A percentile compares a stretch with the other conserved stretches of the same genome.
Evolutionary conservation across 306 rosid genomes (phyloP).

Genomic region (Carpinus fangiana): DNA sequence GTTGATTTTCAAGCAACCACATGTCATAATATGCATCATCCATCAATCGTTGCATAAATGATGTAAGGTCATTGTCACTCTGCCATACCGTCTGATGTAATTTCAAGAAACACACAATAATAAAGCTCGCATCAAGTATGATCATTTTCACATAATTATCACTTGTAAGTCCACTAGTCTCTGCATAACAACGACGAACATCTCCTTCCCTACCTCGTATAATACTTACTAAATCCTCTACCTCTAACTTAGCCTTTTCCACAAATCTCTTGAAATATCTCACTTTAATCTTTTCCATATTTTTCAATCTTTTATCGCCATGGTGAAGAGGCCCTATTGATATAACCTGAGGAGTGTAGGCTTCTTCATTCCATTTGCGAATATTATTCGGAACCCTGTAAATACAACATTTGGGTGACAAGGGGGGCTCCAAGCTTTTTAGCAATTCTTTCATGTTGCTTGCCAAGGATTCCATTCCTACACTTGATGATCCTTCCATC

Average conservation of each 20-base stretch:
- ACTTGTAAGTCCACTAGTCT: not conserved
- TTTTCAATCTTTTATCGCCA: not conserved
- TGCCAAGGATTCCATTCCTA: not conserved
- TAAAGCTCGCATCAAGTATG: slow-evolving; percentile 15
- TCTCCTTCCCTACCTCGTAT: not conserved
- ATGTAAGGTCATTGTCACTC: too few relatives aligned
- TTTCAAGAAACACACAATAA: not conserved
- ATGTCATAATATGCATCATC: not conserved
- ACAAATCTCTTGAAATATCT: not conserved
- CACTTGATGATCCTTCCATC: too few relatives aligned
- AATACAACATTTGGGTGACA: not conserved
- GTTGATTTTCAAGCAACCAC: slow-evolving; percentile 21
- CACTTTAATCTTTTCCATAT: not conserved
- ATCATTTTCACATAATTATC: slow-evolving; percentile 13
- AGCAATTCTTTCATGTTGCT: not conserved
- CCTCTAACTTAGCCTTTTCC: too few relatives aligned
- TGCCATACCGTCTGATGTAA: not conserved
- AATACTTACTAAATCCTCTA: not conserved
- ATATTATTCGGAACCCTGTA: not conserved
- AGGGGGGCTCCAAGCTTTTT: not conserved
- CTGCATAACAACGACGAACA: not conserved
- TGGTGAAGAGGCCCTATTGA: slow-evolving; percentile 17
- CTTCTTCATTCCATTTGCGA: not conserved
- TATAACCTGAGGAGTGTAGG: slow-evolving; percentile 4
- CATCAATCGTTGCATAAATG: not conserved